Evolutionary conservation across 768 basidiomycete genomes (phyloP).

Genomic region (Dioszegia hungarica): DNA sequence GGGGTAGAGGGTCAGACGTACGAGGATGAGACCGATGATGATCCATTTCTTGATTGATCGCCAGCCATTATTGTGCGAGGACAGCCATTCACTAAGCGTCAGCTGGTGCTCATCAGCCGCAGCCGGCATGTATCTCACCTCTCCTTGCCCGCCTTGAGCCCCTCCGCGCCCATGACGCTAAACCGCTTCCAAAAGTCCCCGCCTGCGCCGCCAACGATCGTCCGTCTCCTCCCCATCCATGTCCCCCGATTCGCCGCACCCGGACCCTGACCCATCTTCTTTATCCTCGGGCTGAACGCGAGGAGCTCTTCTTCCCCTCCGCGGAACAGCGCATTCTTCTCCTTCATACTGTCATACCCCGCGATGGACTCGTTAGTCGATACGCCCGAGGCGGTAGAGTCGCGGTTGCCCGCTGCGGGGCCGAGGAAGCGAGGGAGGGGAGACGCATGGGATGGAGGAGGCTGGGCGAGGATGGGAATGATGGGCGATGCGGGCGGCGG

Average conservation of each 20-base stretch:
- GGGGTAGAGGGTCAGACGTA: slow-evolving; percentile 1
- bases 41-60: slow-evolving; percentile 13
- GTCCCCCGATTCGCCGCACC: slow-evolving; percentile 1
- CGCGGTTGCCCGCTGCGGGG: neutral
- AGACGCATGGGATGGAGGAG: slow-evolving; percentile 13
- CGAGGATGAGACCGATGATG: slow-evolving; percentile 16
- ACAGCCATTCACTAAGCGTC: slow-evolving; percentile 22
- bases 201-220: slow-evolving; percentile 7
- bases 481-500: slow-evolving; percentile 32
- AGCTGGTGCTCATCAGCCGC: neutral
- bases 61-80: slow-evolving; percentile 8
- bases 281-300: slow-evolving; percentile 25
- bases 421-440: neutral
- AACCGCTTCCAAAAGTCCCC: slow-evolving; percentile 44
- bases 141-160: slow-evolving; percentile 9
- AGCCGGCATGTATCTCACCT: slow-evolving; percentile 22
- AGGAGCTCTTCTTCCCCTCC: slow-evolving; percentile 38
- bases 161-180: slow-evolving; percentile 30
- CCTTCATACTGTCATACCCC: slow-evolving; percentile 30
- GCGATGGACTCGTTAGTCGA: slow-evolving; percentile 17
- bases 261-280: slow-evolving; percentile 2
- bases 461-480: slow-evolving; percentile 30
- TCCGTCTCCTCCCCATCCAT: neutral
- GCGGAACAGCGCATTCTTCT: slow-evolving; percentile 40
- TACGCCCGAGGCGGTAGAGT: neutral